Conservation (phyloP, 768 basidiomycete genomes). For the Kwoniella sp. region DNA sequence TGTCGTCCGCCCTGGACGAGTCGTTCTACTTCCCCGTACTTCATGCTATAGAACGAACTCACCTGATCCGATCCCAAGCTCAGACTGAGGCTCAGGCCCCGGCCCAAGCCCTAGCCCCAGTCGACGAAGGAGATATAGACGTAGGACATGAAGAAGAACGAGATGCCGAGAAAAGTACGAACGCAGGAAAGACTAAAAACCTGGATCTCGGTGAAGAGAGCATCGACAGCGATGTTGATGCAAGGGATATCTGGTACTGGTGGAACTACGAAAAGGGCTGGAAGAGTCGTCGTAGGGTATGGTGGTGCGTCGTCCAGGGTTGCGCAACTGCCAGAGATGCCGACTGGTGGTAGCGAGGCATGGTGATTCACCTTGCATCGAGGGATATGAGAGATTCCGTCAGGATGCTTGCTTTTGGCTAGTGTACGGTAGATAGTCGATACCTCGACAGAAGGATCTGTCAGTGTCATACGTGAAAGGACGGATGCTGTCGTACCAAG, state of each 20-base stretch:
- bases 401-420: too few species aligned
- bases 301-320: constrained; percentile 33
- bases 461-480: too few species aligned
- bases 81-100: background rate
- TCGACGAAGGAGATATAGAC: background rate
- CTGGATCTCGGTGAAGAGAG: too few species aligned
- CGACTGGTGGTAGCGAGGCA: constrained; percentile 31
- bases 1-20: constrained; percentile 21
- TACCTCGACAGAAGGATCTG: too few species aligned
- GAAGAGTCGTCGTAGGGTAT: constrained; percentile 34
- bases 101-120: too few species aligned
- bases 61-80: background rate
- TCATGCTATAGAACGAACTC: background rate
- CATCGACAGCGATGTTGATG: background rate
- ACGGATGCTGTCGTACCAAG: too few species aligned
- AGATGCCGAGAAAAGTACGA: too few species aligned
- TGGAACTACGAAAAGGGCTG: constrained; percentile 30
- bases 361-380: background rate
- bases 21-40: constrained; percentile 25
- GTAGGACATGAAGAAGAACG: too few species aligned
- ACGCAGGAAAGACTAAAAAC: too few species aligned
- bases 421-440: too few species aligned
- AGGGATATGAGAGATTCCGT: constrained; percentile 1
- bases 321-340: constrained; percentile 38
- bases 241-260: constrained; percentile 36